Evolutionary conservation across 805 yeast species (phyloP).

Genomic region (Danielia reshetovae): DNA sequence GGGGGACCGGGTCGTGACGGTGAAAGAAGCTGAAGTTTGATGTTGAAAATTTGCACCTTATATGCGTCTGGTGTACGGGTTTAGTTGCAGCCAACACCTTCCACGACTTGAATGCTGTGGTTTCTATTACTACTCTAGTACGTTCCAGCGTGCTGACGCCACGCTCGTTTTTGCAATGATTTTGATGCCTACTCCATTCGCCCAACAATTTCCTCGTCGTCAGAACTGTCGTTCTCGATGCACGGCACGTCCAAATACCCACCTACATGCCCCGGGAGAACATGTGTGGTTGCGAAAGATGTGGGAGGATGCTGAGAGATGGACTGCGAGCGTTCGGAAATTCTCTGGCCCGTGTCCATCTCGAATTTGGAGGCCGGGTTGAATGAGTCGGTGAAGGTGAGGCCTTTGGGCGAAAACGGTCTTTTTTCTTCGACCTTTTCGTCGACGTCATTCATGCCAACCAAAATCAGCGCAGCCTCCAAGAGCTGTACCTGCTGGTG

Average conservation of each 20-base stretch:
- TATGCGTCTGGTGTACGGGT: conserved; percentile 13
- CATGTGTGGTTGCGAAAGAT: conserved; percentile 14
- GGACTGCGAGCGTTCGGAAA: conserved; percentile 32
- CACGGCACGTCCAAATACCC: conserved; percentile 19
- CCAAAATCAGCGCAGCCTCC: conserved; percentile 74
- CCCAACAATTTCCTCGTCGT: conserved; percentile 16
- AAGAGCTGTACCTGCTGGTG: conserved; percentile 84
- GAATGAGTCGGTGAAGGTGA: conserved; percentile 1
- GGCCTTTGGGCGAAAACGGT: conserved; percentile 8
- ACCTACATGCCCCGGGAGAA: conserved; percentile 20
- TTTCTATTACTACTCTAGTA: no score
- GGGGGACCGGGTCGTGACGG: conserved; percentile 13
- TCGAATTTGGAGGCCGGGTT: background rate
- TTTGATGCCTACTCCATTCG: conserved; percentile 14
- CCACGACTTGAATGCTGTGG: no score
- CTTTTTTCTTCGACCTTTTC: conserved; percentile 5
- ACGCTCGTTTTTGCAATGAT: no score
- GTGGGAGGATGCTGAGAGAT: conserved; percentile 44
- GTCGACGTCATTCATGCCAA: conserved; percentile 58
- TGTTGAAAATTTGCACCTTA: background rate
- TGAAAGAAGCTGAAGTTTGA: conserved; percentile 5
- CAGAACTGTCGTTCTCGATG: conserved; percentile 7
- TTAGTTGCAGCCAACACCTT: no score
- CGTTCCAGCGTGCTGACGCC: no score
- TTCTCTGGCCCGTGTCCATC: background rate